phyloP scores from a whole-genome alignment of 2,329 filamentous ascomycete species.

The Colletotrichum truncatum region DNA sequence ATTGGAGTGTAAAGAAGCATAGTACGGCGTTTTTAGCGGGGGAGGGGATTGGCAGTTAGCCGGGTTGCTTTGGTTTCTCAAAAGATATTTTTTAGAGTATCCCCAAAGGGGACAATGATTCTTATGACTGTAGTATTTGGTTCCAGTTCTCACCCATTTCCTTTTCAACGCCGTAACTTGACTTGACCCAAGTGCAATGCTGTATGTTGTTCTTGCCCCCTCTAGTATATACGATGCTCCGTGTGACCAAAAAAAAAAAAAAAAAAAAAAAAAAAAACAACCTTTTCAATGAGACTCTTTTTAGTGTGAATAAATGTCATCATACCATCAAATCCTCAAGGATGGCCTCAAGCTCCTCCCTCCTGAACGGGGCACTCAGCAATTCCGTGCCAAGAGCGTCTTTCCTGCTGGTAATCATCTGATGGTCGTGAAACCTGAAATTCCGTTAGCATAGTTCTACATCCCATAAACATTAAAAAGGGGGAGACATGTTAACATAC shows the following conservation, averaged over 20 bases:
- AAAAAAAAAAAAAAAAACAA: too few species aligned
- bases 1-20: slow-evolving; percentile 60
- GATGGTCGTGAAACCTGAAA: slow-evolving; percentile 88
- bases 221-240: not conserved
- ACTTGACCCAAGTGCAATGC: not conserved
- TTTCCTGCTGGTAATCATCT: slow-evolving; percentile 92
- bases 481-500: slow-evolving; percentile 53
- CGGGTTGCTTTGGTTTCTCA: not conserved
- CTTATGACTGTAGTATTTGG: slow-evolving; percentile 16
- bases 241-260: not conserved
- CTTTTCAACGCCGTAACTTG: too few species aligned
- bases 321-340: slow-evolving; percentile 75
- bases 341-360: slow-evolving; percentile 88
- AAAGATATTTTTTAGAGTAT: slow-evolving; percentile 17
- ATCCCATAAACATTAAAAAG: not conserved
- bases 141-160: not conserved
- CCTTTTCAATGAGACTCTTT: too few species aligned
- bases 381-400: slow-evolving; percentile 87
- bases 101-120: slow-evolving; percentile 12
- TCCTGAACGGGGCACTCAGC: slow-evolving; percentile 83
- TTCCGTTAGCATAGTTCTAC: not conserved
- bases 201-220: not conserved
- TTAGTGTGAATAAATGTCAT: too few species aligned
- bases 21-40: slow-evolving; percentile 21
- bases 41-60: not conserved